Base-by-base conservation (phyloP, 768 basidiomycete genomes). In the Porpolomopsis calyptriformis region DNA sequence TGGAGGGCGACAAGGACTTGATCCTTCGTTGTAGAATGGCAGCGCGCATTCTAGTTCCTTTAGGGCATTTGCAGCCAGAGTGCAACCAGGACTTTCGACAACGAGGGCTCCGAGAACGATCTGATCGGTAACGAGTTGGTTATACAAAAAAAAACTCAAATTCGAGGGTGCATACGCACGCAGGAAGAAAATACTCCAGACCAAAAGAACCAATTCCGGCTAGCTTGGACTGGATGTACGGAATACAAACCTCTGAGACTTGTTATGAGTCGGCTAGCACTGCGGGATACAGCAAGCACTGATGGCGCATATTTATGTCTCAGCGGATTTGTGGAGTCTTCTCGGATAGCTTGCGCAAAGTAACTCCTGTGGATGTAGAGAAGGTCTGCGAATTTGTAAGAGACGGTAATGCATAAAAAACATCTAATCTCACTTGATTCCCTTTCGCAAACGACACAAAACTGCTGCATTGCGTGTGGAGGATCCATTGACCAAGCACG, bases 121-220 rank as follows among this genome's bases (percentile, higher is more conserved):
- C 73, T 74, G 47, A 24, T 12, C 1, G 35, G 24, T 9, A 5
- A 24, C 33, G 20, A 12, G 34, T 34, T 35, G n/a, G n/a, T n/a
- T 19, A 2, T 12, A 9, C 25, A 10, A 16, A 19, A 38, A 20
- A 43, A 11, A 35, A 14, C 11, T 34, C 22, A 25, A 36, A 34
- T 42, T 19, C 20, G 20, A 35, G 41, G 25, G 10, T 29, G 24
- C 4, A 38, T 11, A 65, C 70, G 40, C 52, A 76, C 75, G 45
- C 72, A 72, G 14, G 75, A 62, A 2, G 72, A 70, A 48, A 72
- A 75, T 37, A 71, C 55, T 1, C 62, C 61, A 1, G 72, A 69
- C 75, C 76, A 77, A 55, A 75, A 74, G 52, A 66, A 73, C 72
- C 74, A 76, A 7, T 61, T 55, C 31, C 58, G 53, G 20, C 64